Conservation (phyloP, 176 grass and related monocot genomes). For the Avena eriantha region DNA sequence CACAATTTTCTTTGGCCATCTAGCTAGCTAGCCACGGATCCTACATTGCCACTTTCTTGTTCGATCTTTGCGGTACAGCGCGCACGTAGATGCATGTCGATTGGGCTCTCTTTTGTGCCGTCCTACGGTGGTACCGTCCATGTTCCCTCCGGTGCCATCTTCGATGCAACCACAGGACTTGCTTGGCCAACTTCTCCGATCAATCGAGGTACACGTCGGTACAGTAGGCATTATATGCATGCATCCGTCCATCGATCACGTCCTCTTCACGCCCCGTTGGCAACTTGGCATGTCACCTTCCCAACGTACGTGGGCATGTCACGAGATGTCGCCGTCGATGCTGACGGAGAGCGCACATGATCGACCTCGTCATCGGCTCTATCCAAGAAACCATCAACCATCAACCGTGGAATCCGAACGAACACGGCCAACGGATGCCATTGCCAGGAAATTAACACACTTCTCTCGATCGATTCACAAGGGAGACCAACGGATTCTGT, state of each 20-base stretch:
- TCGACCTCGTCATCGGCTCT: not conserved
- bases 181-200: constrained; percentile 30
- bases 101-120: constrained; percentile 1
- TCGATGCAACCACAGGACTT: not conserved
- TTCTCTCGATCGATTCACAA: not conserved
- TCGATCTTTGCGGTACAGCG: constrained; percentile 16
- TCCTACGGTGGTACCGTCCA: not conserved
- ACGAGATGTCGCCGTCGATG: constrained; percentile 32
- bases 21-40: no score
- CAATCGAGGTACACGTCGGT: not conserved
- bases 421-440: not conserved
- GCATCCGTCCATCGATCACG: not conserved
- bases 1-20: constrained; percentile 17
- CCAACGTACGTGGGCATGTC: not conserved
- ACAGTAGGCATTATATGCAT: not conserved
- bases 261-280: not conserved
- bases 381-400: not conserved
- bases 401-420: not conserved
- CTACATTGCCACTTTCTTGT: constrained; percentile 13
- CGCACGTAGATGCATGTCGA: not conserved
- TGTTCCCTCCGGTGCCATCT: not conserved
- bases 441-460: not conserved
- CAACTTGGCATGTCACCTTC: constrained; percentile 7
- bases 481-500: not conserved
- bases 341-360: constrained; percentile 25